These are phyloP conservation scores for Leccinum disarticulatum DNA, from an alignment of 768 basidiomycete species.

Conservation along the genomic window DNA sequence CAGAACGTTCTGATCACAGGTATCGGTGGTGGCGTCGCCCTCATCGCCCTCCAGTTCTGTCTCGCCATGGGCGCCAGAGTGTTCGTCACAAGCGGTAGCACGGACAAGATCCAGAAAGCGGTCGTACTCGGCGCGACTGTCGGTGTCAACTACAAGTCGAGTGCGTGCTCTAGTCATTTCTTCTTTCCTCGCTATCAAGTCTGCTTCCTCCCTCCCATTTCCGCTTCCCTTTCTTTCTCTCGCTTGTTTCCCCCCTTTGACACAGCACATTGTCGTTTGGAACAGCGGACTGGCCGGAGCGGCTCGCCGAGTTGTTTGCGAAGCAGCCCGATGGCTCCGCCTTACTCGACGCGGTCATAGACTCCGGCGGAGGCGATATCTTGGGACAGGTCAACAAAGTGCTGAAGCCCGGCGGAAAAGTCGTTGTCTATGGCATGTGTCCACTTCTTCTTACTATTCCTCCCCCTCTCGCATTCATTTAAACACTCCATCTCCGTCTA, in stretches of 20 bases:
- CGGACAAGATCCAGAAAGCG: constrained; percentile 27
- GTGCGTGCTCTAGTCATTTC: no score
- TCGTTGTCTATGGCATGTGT: constrained; percentile 57
- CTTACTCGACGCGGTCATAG: constrained; percentile 60
- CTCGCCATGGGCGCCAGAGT: constrained; percentile 74
- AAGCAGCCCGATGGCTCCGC: constrained; percentile 23
- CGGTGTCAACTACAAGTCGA: no score
- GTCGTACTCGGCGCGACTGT: no score
- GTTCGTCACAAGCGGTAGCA: constrained; percentile 73
- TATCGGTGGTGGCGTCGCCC: constrained; percentile 82
- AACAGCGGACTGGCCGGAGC: constrained; percentile 53
- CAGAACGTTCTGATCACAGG: constrained; percentile 81
- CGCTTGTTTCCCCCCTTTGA: not conserved
- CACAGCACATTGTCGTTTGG: not conserved
- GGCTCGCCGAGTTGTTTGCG: no score
- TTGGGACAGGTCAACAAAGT: constrained; percentile 44
- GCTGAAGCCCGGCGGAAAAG: constrained; percentile 47
- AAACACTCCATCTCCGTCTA: constrained; percentile 2
- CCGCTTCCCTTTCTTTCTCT: no score
- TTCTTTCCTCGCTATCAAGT: no score
- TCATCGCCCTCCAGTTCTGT: constrained; percentile 72
- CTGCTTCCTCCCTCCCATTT: no score
- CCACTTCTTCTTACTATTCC: no score
- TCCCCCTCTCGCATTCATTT: constrained; percentile 3
- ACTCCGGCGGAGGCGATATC: constrained; percentile 70